These are phyloP conservation scores for Gonapodya sp. DNA, from an alignment of 192 early-diverging fungal species.

Conservation along the genomic window DNA sequence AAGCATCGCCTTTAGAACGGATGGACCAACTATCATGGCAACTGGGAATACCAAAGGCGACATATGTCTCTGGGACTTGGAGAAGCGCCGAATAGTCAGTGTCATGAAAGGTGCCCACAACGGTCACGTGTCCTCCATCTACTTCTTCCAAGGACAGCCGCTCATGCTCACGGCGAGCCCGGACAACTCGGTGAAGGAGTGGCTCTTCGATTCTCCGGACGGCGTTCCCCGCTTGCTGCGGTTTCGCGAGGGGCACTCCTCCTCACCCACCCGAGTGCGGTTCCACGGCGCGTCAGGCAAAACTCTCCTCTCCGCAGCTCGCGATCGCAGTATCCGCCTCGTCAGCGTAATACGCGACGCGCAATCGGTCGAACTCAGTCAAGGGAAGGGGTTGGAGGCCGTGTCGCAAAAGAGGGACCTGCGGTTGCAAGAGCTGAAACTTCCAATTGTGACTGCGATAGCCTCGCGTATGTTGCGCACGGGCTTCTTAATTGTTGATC, in stretches of 20 bases:
- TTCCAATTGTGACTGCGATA: not conserved
- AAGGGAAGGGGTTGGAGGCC: slow-evolving; percentile 24
- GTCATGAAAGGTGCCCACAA: slow-evolving; percentile 82
- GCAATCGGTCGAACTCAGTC: slow-evolving; percentile 78
- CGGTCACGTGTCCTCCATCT: slow-evolving; percentile 57
- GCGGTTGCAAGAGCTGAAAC: not conserved
- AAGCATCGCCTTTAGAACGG: slow-evolving; percentile 84
- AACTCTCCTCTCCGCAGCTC: slow-evolving; percentile 66
- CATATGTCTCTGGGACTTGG: slow-evolving; percentile 87
- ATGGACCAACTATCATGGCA: slow-evolving; percentile 81
- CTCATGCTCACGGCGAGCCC: slow-evolving; percentile 75
- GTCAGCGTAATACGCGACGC: slow-evolving; percentile 81
- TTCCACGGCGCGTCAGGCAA: slow-evolving; percentile 68
- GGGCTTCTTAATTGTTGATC: slow-evolving; percentile 48
- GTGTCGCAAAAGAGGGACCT: not conserved
- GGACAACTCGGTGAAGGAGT: slow-evolving; percentile 92
- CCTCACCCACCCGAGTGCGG: slow-evolving; percentile 69
- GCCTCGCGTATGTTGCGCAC: not conserved
- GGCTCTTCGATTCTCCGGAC: slow-evolving; percentile 86
- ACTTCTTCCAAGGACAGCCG: slow-evolving; percentile 77
- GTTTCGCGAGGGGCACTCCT: slow-evolving; percentile 74
- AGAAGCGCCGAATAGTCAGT: slow-evolving; percentile 59
- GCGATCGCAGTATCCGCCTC: slow-evolving; percentile 70
- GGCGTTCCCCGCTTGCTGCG: slow-evolving; percentile 71
- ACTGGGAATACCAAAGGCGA: slow-evolving; percentile 79